Evolutionary conservation across 306 rosid species (phyloP).

Genomic region (Rubus idaeus): DNA sequence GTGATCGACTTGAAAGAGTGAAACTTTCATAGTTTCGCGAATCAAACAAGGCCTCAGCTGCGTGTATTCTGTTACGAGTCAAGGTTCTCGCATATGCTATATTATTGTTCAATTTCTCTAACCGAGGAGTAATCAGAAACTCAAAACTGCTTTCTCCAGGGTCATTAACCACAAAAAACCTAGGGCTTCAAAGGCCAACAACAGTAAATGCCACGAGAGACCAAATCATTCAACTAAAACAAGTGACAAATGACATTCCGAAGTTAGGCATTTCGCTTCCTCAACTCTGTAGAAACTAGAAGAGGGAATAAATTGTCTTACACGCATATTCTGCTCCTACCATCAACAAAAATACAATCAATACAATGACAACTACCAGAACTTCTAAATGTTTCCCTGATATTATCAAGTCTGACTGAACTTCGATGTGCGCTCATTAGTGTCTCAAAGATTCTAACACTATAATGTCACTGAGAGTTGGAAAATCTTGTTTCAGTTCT

Average conservation of each 20-base stretch:
- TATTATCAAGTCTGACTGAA: neutral
- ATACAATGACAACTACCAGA: neutral
- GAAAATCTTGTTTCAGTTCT: constrained; percentile 19
- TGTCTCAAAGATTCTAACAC: neutral
- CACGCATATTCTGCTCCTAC: neutral
- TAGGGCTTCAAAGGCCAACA: neutral
- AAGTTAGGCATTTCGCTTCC: neutral
- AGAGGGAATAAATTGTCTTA: neutral
- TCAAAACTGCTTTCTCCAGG: neutral
- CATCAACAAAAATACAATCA: neutral
- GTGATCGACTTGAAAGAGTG: no score
- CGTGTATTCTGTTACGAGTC: neutral
- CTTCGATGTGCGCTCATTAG: neutral
- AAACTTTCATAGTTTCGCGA: neutral
- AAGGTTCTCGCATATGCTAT: neutral
- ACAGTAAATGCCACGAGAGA: neutral
- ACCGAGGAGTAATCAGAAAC: neutral
- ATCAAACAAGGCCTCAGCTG: neutral
- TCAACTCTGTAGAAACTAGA: neutral
- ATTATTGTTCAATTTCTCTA: neutral
- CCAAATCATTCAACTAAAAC: neutral
- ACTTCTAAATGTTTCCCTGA: neutral
- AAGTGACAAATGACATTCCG: neutral
- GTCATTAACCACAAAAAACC: neutral
- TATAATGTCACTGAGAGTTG: neutral